phyloP scores from a whole-genome alignment of 1,139 yeast genomes.

The Suhomyces bribrorum region DNA sequence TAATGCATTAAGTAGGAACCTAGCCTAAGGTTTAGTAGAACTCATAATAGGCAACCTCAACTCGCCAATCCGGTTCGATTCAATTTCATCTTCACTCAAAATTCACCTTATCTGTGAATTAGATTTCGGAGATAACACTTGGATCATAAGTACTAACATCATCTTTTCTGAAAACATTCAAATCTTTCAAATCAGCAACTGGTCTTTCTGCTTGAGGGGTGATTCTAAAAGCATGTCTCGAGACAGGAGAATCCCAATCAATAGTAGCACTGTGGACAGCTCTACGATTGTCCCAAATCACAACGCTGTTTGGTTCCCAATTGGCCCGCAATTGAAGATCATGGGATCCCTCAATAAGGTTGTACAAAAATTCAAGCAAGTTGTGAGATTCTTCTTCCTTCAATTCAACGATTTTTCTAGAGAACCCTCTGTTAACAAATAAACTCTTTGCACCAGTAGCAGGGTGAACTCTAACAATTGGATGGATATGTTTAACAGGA shows the following conservation, averaged over 20 bases:
- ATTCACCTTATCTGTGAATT: no score
- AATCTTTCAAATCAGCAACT: constrained; percentile 35
- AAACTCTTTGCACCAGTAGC: constrained; percentile 54
- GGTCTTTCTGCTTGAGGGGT: constrained; percentile 50
- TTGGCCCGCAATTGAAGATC: constrained; percentile 58
- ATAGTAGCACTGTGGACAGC: constrained; percentile 43
- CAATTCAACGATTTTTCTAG: constrained; percentile 54
- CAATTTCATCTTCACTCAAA: no score
- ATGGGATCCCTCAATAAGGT: constrained; percentile 45
- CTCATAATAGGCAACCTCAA: no score
- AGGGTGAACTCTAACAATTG: constrained; percentile 60
- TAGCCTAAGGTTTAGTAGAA: no score
- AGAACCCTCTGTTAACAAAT: constrained; percentile 54
- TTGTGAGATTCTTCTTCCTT: constrained; percentile 56
- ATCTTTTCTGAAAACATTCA: constrained; percentile 28
- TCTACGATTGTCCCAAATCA: constrained; percentile 51
- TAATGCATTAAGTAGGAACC: no score
- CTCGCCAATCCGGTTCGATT: no score
- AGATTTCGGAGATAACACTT: neutral
- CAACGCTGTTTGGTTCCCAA: constrained; percentile 60
- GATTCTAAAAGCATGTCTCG: constrained; percentile 46
- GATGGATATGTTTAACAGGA: constrained; percentile 49
- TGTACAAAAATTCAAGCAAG: constrained; percentile 50
- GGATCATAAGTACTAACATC: constrained; percentile 22
- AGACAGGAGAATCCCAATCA: constrained; percentile 43